These are phyloP conservation scores for Phytophthora syringae DNA, from an alignment of 352 stramenopile species.

Conservation along the genomic window DNA sequence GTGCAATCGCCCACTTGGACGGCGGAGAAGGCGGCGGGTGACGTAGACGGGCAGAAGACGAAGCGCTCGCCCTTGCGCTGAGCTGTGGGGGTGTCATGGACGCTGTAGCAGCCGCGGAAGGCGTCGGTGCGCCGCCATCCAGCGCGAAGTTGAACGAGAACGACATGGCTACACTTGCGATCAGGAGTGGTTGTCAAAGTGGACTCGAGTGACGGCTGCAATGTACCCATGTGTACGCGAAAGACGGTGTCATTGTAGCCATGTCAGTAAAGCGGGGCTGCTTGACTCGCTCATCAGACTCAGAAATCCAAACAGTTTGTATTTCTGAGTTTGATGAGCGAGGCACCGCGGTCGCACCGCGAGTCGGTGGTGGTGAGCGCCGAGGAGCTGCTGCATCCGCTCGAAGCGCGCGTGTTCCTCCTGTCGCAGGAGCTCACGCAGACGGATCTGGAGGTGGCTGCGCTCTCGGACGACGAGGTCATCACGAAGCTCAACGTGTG, in stretches of 20 bases:
- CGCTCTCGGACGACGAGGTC: constrained; percentile 65
- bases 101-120: not conserved
- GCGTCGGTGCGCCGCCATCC: constrained; percentile 4
- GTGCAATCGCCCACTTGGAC: constrained; percentile 44
- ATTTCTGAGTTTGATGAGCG: constrained; percentile 19
- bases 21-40: constrained; percentile 30
- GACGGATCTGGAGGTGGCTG: constrained; percentile 37
- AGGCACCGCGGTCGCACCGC: constrained; percentile 31
- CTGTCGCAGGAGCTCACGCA: constrained; percentile 74
- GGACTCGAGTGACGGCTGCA: no score
- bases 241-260: no score
- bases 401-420: constrained; percentile 67
- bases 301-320: not conserved
- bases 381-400: constrained; percentile 59
- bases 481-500: constrained; percentile 82
- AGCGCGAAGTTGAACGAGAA: constrained; percentile 83
- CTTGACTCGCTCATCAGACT: no score
- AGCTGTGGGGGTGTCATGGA: constrained; percentile 4
- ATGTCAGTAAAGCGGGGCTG: no score
- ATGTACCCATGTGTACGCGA: no score
- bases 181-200: constrained; percentile 5
- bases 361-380: constrained; percentile 33
- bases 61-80: constrained; percentile 66
- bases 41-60: constrained; percentile 27
- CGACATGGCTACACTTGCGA: not conserved